Evolutionary conservation across 2,329 filamentous ascomycete genomes (phyloP).

Genomic region (Calonectria pseudoturangicola): DNA sequence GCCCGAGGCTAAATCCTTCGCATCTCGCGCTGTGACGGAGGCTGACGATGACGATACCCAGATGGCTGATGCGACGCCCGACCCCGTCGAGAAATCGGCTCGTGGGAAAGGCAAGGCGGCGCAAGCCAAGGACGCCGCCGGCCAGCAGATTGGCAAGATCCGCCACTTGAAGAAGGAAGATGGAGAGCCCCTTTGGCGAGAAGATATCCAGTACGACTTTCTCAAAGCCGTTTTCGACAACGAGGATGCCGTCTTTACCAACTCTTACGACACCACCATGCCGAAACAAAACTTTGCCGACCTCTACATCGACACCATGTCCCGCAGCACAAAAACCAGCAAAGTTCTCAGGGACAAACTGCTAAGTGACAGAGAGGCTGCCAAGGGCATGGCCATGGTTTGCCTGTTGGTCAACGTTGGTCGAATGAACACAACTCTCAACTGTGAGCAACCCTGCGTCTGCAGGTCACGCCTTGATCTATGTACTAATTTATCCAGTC

Average conservation of each 20-base stretch:
- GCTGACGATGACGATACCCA: slow-evolving; percentile 69
- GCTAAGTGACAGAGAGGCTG: slow-evolving; percentile 91
- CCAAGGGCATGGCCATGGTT: slow-evolving; percentile 99
- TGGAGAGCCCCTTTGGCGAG: slow-evolving; percentile 89
- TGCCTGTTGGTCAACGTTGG: slow-evolving; percentile 98
- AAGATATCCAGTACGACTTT: slow-evolving; percentile 93
- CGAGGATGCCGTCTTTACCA: slow-evolving; percentile 86
- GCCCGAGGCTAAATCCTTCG: slow-evolving; percentile 67
- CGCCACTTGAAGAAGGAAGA: slow-evolving; percentile 92
- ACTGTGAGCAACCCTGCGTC: slow-evolving; percentile 78
- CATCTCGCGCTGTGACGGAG: slow-evolving; percentile 66
- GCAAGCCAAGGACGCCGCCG: slow-evolving; percentile 59
- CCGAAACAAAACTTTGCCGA: slow-evolving; percentile 89
- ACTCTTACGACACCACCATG: slow-evolving; percentile 82
- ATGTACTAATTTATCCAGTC: slow-evolving; percentile 73
- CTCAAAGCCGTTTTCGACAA: slow-evolving; percentile 87
- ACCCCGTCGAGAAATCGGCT: slow-evolving; percentile 63
- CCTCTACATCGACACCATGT: slow-evolving; percentile 99
- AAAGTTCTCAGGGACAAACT: slow-evolving; percentile 98
- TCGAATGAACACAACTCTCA: slow-evolving; percentile 98
- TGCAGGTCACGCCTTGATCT: neutral
- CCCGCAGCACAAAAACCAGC: slow-evolving; percentile 98
- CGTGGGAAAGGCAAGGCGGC: slow-evolving; percentile 60
- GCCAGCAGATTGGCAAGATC: slow-evolving; percentile 78
- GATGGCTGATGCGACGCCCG: slow-evolving; percentile 65